Evolutionary conservation across 169 alveolate genomes (phyloP).

Genomic region (Plasmodium adleri): DNA sequence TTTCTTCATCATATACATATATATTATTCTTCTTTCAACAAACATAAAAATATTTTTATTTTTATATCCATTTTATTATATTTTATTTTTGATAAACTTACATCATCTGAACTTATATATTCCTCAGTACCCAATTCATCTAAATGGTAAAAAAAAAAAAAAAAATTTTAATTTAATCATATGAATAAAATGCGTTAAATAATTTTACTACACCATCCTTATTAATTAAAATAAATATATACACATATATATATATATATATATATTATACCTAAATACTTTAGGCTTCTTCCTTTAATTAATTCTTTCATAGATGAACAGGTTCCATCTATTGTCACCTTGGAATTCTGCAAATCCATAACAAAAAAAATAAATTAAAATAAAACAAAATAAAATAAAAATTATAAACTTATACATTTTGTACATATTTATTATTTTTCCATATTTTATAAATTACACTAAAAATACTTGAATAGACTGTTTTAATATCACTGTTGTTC

Average conservation of each 20-base stretch:
- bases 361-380: not conserved
- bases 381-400: not conserved
- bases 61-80: too few species aligned
- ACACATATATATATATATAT: not conserved
- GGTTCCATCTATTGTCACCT: conserved; percentile 32
- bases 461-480: conserved; percentile 20
- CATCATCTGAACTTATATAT: conserved; percentile 26
- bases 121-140: conserved; percentile 41
- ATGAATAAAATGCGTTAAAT: not conserved
- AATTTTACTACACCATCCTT: not conserved
- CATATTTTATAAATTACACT: conserved; percentile 27
- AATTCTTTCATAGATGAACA: conserved; percentile 44
- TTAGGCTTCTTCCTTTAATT: conserved; percentile 54
- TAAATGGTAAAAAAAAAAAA: conserved; percentile 4
- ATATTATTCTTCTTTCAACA: too few species aligned
- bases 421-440: not conserved
- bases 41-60: too few species aligned
- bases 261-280: conserved; percentile 58
- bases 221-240: not conserved
- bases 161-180: not conserved
- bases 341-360: conserved; percentile 32
- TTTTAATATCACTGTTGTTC: conserved; percentile 9
- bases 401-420: conserved; percentile 6
- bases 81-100: not conserved
- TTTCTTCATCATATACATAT: too few species aligned